A percentile compares a stretch with the other conserved stretches of the same genome.
These are phyloP conservation scores for Heterobasidion parviporum DNA, from an alignment of 1,284 basidiomycete genomes.

Conservation along the genomic window DNA sequence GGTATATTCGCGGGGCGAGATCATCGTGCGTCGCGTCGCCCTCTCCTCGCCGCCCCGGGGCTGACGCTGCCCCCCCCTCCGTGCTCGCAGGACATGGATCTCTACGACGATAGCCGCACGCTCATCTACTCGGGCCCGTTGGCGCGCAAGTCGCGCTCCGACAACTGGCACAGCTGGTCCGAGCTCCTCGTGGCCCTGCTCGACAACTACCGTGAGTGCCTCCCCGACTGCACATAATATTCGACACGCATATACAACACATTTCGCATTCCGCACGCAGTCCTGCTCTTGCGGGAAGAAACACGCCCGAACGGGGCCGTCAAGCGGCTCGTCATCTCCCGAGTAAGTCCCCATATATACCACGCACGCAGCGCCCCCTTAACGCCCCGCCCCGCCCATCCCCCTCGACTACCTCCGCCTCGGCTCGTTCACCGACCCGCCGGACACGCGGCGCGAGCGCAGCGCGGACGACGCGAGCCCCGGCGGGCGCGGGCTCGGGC, in stretches of 20 bases:
- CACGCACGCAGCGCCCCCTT: neutral
- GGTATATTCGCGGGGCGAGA: conserved; percentile 65
- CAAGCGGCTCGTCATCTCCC: conserved; percentile 50
- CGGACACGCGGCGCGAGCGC: conserved; percentile 54
- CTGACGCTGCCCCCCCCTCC: too few species aligned
- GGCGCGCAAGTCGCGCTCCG: conserved; percentile 42
- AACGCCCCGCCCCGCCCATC: conserved; percentile 44
- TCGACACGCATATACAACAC: conserved; percentile 3
- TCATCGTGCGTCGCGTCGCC: conserved; percentile 47
- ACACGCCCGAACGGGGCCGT: conserved; percentile 35
- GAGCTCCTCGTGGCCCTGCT: conserved; percentile 63
- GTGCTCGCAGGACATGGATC: conserved; percentile 59
- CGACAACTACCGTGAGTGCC: conserved; percentile 61
- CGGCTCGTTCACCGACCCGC: conserved; percentile 47
- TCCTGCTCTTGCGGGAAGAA: conserved; percentile 58
- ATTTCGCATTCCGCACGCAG: conserved; percentile 21
- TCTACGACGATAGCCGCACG: conserved; percentile 65
- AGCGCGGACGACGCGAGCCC: conserved; percentile 1
- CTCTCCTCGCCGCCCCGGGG: too few species aligned
- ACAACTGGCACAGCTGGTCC: conserved; percentile 56
- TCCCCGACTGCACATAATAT: neutral
- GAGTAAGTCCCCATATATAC: conserved; percentile 35
- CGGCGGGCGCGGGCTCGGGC: conserved; percentile 33
- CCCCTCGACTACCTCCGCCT: conserved; percentile 69
- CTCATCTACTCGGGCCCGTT: conserved; percentile 57